Base-by-base conservation (phyloP, 495 filamentous ascomycete genomes). In the Cladorrhinum samala region DNA sequence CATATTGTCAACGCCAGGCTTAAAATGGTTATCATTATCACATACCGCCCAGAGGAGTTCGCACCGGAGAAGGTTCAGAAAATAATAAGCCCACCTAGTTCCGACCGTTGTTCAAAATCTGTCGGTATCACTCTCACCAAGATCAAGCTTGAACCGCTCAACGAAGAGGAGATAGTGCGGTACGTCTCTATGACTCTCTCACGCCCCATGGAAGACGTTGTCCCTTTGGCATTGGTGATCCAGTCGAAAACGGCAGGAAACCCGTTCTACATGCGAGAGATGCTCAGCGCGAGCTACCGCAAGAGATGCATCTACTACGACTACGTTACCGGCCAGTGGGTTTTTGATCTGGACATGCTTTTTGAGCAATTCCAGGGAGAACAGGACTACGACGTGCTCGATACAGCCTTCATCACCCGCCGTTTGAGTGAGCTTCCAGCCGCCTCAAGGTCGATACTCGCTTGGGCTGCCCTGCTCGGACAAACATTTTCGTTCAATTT, bases 261-360 rank as follows among this genome's bases (percentile, higher is more conserved):
- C 60, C 87, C 88, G 0, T 95, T 95, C 65, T 92, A 91, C 57
- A 84, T 95, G 55, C 81, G 87, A 25, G 87, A 94, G 65, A 91
- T 96, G 82, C 77, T 96, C n/a, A 87, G 86, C 61, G 84, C 86
- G 7, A 91, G 87, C 61, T 84, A 94, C 65, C 81, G 84, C 16
- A 94, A 89, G 65, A 83, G 83, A 57, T 92, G 87, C 60, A 84
- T 96, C 46, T 94, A 85, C 82, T 95, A 91, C 68, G 86, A 86
- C 42, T 96, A 90, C 78, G 84, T 83, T 56, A 77, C 83, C 39
- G 83, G 81, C 18, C 73, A 71, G 37, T 96, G 91, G 91, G 77
- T 83, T n/a, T 96, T 83, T 63, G 84, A 92, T 60, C 68, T 96
- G 9, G 88, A 95, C 65, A 78, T 79, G 49, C 82, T 94, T 1